Conservation (phyloP, 2,329 filamentous ascomycete species). For the Colletotrichum paranaense region DNA sequence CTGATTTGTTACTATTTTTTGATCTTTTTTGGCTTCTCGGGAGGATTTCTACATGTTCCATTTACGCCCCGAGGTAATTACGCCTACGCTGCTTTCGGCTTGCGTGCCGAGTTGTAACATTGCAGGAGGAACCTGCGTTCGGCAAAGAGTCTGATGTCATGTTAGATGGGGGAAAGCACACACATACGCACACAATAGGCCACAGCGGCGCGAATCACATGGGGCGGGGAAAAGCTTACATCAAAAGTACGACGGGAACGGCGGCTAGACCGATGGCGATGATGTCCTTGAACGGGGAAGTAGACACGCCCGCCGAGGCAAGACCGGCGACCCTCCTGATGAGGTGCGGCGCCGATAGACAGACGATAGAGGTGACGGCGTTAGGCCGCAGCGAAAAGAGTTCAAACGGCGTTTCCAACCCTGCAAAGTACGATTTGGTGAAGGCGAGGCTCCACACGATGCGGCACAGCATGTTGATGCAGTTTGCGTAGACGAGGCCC, state of each 20-base stretch:
- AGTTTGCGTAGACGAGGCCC: constrained; percentile 88
- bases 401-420: constrained; percentile 54
- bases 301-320: constrained; percentile 10
- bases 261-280: constrained; percentile 62
- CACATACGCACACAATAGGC: constrained; percentile 11
- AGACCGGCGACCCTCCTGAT: constrained; percentile 44
- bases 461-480: constrained; percentile 87
- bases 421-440: constrained; percentile 72
- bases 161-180: constrained; percentile 22
- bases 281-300: constrained; percentile 48
- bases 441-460: constrained; percentile 85
- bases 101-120: constrained; percentile 57
- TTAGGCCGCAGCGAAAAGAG: constrained; percentile 56
- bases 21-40: not conserved
- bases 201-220: not conserved
- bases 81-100: constrained; percentile 39
- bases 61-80: not conserved
- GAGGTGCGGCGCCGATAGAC: constrained; percentile 55
- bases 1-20: constrained; percentile 41
- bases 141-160: constrained; percentile 57
- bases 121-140: constrained; percentile 66
- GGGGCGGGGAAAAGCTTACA: constrained; percentile 61
- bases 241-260: constrained; percentile 61
- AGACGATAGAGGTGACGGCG: constrained; percentile 54
- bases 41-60: not conserved